Evolutionary conservation across 139 green algal genomes (phyloP), one percentile per base, ranked within the genome.

Genomic region (Micromonas pusilla): DNA sequence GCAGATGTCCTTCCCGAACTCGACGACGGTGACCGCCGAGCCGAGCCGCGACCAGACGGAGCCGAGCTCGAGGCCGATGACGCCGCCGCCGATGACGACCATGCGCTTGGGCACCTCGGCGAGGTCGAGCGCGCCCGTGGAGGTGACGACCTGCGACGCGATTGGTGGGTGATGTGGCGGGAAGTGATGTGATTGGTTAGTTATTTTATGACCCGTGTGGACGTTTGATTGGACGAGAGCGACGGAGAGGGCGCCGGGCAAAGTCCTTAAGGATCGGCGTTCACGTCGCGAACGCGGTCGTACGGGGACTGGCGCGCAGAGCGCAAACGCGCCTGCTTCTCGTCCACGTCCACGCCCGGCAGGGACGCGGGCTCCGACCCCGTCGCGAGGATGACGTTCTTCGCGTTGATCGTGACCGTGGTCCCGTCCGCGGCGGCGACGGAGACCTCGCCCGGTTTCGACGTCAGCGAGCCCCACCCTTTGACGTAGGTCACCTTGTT

Each of bases 401-500:
- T 98, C 36, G 94, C 86, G 20, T 73, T 80, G 31, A 86, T 87
- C 30, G 75, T 88, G 31, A 79, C 80, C 32, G 53, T 86, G 54
- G 80, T 80, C 20, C 94, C 96, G 77, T 97, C 91, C 3, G 67
- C 13, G 2, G 83, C 52, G 0, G 84, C 73, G 19, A 99, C 95
- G 76, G 95, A 89, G 36, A 99, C 91, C 66, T 94, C 86, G 68
- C 86, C 93, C 0, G 83, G 52, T 20, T 83, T 77, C 21, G 80
- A 87, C 25, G 31, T 23, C 5, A 99, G 68, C 63, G 86, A 93
- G 39, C 92, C 96, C 90, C 90, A 97, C 19, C 96, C 96, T 78
- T 97, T 93, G 19, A 95, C 90, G 65, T 99, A 99, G 6, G 32
- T 82, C 26, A 93, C 93, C 90, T 99, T 99, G 89, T 99, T 97